Base-by-base conservation (phyloP, 176 grass and related monocot species). In the Triticum urartu region DNA sequence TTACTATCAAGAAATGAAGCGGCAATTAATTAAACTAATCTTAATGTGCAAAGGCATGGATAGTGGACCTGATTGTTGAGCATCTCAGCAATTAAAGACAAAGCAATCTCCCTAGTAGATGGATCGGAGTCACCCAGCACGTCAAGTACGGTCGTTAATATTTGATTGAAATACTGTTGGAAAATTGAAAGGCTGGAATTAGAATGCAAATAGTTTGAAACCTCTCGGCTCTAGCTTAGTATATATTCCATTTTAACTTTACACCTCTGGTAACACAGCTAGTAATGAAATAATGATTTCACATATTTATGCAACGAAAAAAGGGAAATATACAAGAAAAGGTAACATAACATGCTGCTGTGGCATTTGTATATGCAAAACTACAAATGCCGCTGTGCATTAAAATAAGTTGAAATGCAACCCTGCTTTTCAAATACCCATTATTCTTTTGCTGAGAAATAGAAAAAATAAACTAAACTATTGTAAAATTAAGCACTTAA, bases 91-190 rank as follows among this genome's bases (percentile, higher is more conserved):
- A 94, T 88, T 83, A 99, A 88, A 91, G 97, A 93, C 82, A 99
- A 84, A 67, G 87, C 88, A 75, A 94, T 80, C 71, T 96, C 97
- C 86, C 90, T 94, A 18, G 84, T 91, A 59, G 97, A 90, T 75
- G 90, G 79, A 84, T 99, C 97, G 35, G 94, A 87, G 85, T 93
- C 97, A 87, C 91, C 94, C 83, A 99, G 83, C 9, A 93, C 90
- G 77, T 96, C 97, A 75, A 99, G 92, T 64, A 94, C 94, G 81
- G 94, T 83, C n/a, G 85, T 94, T 77, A 99, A 91, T 61, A 96
- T 96, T 92, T 99, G 97, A 99, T 96, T 99, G 92, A 99, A 99
- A 68, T 99, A 99, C 97, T 99, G 89, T 84, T n/a, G 54, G 47
- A 69, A 83, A 69, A 89, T 69, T 43, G 60, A 90, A 50, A 81